Percentiles rank a stretch among this genome's conserved stretches.
These are phyloP conservation scores for Periconia sp. DNA, from an alignment of 2,329 filamentous ascomycete genomes.

Conservation along the genomic window DNA sequence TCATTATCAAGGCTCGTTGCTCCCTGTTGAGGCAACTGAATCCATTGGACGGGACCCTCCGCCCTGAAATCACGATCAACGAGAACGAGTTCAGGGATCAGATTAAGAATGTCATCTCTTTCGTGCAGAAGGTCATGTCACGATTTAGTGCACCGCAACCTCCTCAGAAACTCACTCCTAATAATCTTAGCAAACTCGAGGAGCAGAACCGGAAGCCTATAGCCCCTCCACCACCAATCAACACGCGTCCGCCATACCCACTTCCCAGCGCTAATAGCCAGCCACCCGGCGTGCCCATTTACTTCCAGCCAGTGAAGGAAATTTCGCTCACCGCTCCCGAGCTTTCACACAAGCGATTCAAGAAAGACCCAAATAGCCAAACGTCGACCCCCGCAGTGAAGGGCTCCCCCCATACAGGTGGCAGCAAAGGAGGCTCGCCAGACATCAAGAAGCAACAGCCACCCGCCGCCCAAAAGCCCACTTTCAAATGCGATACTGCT, in stretches of 20 bases:
- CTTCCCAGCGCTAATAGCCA: slow-evolving; percentile 51
- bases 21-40: slow-evolving; percentile 33
- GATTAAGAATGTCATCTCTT: slow-evolving; percentile 27
- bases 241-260: slow-evolving; percentile 56
- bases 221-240: slow-evolving; percentile 52
- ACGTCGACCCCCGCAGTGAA: slow-evolving; percentile 45
- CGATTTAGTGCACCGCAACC: slow-evolving; percentile 18
- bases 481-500: slow-evolving; percentile 56
- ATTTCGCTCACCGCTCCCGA: too few species aligned
- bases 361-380: slow-evolving; percentile 46
- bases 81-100: slow-evolving; percentile 30
- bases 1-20: slow-evolving; percentile 27
- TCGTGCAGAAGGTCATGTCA: slow-evolving; percentile 30
- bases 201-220: slow-evolving; percentile 51
- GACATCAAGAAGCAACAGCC: slow-evolving; percentile 50
- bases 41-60: slow-evolving; percentile 28
- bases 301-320: slow-evolving; percentile 55
- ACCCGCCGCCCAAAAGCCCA: slow-evolving; percentile 44
- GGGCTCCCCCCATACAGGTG: slow-evolving; percentile 42
- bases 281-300: slow-evolving; percentile 60
- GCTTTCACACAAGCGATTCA: slow-evolving; percentile 52
- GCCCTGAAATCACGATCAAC: slow-evolving; percentile 28
- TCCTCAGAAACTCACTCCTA: slow-evolving; percentile 38
- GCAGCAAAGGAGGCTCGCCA: slow-evolving; percentile 43
- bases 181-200: slow-evolving; percentile 45